Evolutionary conservation across 192 early-diverging fungal genomes (phyloP).

Genomic region (Phycomyces nitens): DNA sequence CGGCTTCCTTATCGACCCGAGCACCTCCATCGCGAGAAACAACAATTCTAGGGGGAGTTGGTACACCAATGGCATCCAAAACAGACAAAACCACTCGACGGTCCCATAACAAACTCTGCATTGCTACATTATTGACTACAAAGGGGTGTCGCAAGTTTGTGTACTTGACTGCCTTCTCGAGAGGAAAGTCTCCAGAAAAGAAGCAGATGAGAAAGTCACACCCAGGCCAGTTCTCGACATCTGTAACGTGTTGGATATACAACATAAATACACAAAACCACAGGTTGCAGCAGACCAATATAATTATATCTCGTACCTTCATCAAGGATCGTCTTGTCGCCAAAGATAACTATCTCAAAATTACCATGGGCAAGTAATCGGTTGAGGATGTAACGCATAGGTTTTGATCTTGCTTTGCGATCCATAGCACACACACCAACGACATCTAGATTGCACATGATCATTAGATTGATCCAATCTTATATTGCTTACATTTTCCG

Average conservation of each 20-base stretch:
- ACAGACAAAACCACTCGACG: conserved; percentile 81
- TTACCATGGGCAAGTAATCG: conserved; percentile 55
- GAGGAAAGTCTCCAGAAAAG: conserved; percentile 90
- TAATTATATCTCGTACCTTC: conserved; percentile 69
- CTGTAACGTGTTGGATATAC: too few relatives aligned
- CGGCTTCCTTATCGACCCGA: conserved; percentile 21
- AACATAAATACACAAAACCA: too few relatives aligned
- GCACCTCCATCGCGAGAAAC: conserved; percentile 71
- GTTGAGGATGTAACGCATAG: conserved; percentile 92
- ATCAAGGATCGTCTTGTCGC: conserved; percentile 94
- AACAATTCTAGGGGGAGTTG: conserved; percentile 72
- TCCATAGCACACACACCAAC: conserved; percentile 92
- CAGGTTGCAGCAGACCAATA: too few relatives aligned
- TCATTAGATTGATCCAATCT: background rate
- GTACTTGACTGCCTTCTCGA: conserved; percentile 90
- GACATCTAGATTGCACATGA: conserved; percentile 38
- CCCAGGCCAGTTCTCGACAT: conserved; percentile 82
- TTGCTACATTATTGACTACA: conserved; percentile 86
- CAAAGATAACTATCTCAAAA: conserved; percentile 89
- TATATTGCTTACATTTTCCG: background rate
- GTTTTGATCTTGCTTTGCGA: conserved; percentile 91
- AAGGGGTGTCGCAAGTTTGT: conserved; percentile 80
- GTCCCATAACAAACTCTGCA: conserved; percentile 88
- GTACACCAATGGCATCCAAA: conserved; percentile 74
- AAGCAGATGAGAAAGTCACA: conserved; percentile 97